Evolutionary conservation across 345 rosid species (phyloP), one percentile per base, ranked within the genome.

Genomic region (Litchi chinensis): DNA sequence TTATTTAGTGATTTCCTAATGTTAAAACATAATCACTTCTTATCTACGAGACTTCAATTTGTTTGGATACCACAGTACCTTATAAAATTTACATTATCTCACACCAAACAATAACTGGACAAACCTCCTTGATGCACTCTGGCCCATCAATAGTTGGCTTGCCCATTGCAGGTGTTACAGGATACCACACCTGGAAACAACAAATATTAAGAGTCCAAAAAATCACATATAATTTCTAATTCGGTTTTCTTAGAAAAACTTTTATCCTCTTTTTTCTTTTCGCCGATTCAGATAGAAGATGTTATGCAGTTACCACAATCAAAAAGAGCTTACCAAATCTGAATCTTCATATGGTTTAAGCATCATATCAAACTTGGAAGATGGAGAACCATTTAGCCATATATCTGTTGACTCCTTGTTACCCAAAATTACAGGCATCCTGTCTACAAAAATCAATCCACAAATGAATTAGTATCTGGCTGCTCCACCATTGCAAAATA

Each of bases 361-460:
- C 81, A 93, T 59, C 8, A 71, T 52, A 73, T 92, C 86, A 24
- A 85, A 73, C 71, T 86, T 91, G 22, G 85, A 50, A 54, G 85
- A 67, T n/a, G 90, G 76, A 16, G 89, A 87, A 83, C 83, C 90
- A 78, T 82, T 83, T 26, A 95, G 82, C 99, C 97, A 95, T 32
- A 83, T 79, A 73, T 92, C 95, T 4, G 82, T 74, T 39, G 93
- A 90, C 76, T 65, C 92, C 86, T 92, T 89, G 80, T 89, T 90
- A 44, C 92, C 91, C 68, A 95, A 83, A 79, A 95, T 91, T 57
- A 93, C 92, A 26, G 98, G 99, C 97, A 95, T 95, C 89, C 99
- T 87, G 79, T 93, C 98, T 93, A 65, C 62, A 70, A 56, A 64
- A 46, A 65, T 28, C 73, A 60, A 79, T 12, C 60, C 68, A 75